Conservation (phyloP, 1,284 basidiomycete species). For the Cerrena zonata region DNA sequence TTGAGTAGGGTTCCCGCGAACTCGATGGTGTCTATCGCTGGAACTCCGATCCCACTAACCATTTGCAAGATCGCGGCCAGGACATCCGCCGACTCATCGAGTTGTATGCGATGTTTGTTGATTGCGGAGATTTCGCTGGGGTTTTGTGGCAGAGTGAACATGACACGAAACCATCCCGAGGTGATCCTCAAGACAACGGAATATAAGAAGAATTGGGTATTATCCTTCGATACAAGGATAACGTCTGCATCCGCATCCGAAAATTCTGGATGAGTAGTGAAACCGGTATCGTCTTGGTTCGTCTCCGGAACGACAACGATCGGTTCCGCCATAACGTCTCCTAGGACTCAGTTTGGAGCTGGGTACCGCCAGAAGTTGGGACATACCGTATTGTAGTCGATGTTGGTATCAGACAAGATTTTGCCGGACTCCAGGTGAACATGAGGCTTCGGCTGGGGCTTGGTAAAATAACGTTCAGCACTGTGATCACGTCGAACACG, state of each 20-base stretch:
- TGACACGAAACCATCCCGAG: slow-evolving; percentile 55
- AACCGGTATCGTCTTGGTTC: too few relatives aligned
- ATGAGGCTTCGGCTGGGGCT: too few relatives aligned
- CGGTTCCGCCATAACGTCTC: too few relatives aligned
- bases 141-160: slow-evolving; percentile 52
- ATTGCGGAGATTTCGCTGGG: slow-evolving; percentile 10
- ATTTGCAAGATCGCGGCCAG: slow-evolving; percentile 55
- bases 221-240: slow-evolving; percentile 40
- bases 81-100: slow-evolving; percentile 50
- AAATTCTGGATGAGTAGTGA: slow-evolving; percentile 44
- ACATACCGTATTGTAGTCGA: too few relatives aligned
- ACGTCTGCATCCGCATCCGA: slow-evolving; percentile 44
- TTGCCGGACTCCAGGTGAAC: too few relatives aligned
- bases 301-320: too few relatives aligned
- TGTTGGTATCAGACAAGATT: too few relatives aligned
- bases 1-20: slow-evolving; percentile 48
- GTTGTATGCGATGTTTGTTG: slow-evolving; percentile 31
- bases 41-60: slow-evolving; percentile 49
- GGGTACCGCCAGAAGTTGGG: too few relatives aligned
- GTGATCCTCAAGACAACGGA: slow-evolving; percentile 55
- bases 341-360: too few relatives aligned
- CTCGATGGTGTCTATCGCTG: slow-evolving; percentile 45
- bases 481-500: too few relatives aligned
- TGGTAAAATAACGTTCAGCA: too few relatives aligned
- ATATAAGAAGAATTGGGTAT: slow-evolving; percentile 49